Evolutionary conservation across 2,329 filamentous ascomycete genomes (phyloP).

Genomic region (Herpotrichia juniperi): DNA sequence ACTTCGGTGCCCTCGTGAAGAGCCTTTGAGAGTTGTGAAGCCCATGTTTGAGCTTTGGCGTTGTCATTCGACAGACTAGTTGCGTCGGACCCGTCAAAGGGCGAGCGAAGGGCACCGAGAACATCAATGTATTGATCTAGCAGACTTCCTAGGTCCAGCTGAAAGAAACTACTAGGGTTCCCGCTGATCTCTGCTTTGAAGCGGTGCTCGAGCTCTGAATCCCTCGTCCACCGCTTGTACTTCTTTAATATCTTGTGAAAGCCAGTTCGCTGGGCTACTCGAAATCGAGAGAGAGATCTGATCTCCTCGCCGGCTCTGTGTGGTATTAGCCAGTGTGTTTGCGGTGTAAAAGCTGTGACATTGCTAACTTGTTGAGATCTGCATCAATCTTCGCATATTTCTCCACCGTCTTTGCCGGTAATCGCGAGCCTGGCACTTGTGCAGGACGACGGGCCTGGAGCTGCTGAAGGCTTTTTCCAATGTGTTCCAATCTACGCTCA

Average conservation of each 20-base stretch:
- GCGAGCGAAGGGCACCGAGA: slow-evolving; percentile 51
- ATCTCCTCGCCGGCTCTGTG: slow-evolving; percentile 72
- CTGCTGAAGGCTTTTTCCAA: slow-evolving; percentile 47
- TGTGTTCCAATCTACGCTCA: slow-evolving; percentile 63
- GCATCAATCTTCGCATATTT: slow-evolving; percentile 58
- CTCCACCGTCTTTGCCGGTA: slow-evolving; percentile 55
- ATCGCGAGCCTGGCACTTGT: slow-evolving; percentile 19
- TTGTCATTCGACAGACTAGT: slow-evolving; percentile 15
- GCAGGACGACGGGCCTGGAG: slow-evolving; percentile 29
- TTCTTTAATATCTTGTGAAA: slow-evolving; percentile 88
- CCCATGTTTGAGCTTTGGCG: slow-evolving; percentile 25
- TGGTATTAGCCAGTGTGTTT: slow-evolving; percentile 15
- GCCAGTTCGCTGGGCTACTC: slow-evolving; percentile 73
- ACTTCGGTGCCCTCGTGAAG: slow-evolving; percentile 49
- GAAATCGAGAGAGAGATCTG: slow-evolving; percentile 72
- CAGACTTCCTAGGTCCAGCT: slow-evolving; percentile 64
- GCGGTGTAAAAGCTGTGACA: not conserved
- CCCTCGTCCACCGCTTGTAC: slow-evolving; percentile 86
- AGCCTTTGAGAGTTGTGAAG: slow-evolving; percentile 46
- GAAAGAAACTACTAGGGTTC: slow-evolving; percentile 74
- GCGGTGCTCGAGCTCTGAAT: slow-evolving; percentile 65
- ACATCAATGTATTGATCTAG: slow-evolving; percentile 57
- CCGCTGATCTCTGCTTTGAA: slow-evolving; percentile 71
- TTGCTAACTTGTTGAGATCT: slow-evolving; percentile 52
- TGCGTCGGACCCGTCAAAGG: slow-evolving; percentile 46